Base-by-base conservation (phyloP, 352 stramenopile genomes). In the Globisporangium acanthophoron region DNA sequence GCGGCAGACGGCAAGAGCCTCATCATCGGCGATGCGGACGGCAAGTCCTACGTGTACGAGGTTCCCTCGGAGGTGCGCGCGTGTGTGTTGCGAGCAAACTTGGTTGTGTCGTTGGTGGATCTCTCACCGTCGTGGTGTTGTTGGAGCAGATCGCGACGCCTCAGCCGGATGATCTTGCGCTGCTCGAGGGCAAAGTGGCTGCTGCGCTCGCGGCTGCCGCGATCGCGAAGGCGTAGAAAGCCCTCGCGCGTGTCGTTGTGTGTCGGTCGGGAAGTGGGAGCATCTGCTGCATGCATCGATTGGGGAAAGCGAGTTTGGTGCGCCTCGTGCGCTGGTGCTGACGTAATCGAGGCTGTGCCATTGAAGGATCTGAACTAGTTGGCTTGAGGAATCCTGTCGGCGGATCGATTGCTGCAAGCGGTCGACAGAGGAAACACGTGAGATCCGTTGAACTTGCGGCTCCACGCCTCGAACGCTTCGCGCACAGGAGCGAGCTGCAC, bases 21-120 rank as follows among this genome's bases (percentile, higher is more conserved):
- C 46, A 84, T 94, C 46, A 65, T 85, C 31, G 87, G 87, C 29
- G 87, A 94, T 58, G 84, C 85, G 6, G 73, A 77, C 8, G 87
- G 87, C 43, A 79, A 77, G 18, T 86, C 79, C 0, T 72, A 80
- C 56, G 80, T 94, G 12, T 94, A 88, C 54, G 85, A 92, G 58
- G 78, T 94, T 0, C 85, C 85, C 4, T 71, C 80, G 0, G 79
- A 92, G 71, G 85, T 94, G 72, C 60, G 72, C 13, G 9, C 15
- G 12, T 21, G 5, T 59, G 56, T 62, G 39, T 12, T 44, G 29
- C 43, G 45, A 50, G 13, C 39, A 48, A 11, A 13, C 44, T 40
- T 3, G 5, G 53, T 31, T 24, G 27, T 18, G 13, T 29, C 5
- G 3, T 11, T 20, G 6, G 11, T 9, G 3, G 15, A 8, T 27